Conservation (phyloP, 108 stramenopile species). For the Skeletonema costatum region DNA sequence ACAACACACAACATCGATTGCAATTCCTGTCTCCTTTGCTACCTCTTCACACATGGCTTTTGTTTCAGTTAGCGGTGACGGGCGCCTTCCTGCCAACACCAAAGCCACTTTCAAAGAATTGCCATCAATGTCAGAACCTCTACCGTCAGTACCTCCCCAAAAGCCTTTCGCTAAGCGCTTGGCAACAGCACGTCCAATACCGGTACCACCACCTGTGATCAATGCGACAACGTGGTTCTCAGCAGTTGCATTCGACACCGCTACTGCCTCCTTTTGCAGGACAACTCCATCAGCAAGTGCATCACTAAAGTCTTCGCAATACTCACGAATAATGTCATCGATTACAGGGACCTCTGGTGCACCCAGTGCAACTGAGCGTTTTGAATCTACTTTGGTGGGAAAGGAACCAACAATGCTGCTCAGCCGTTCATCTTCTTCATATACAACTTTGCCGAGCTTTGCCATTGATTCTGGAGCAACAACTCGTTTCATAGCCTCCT, state of each 20-base stretch:
- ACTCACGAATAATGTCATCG: conserved; percentile 54
- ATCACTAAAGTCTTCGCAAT: conserved; percentile 43
- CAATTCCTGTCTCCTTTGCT: conserved; percentile 10
- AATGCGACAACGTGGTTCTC: conserved; percentile 52
- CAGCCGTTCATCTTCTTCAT: conserved; percentile 52
- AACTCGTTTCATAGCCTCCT: conserved; percentile 41
- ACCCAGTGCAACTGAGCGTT: conserved; percentile 45
- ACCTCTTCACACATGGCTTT: conserved; percentile 16
- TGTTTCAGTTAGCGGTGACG: conserved; percentile 54
- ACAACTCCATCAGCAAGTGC: conserved; percentile 47
- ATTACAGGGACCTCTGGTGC: conserved; percentile 39
- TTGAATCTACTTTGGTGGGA: conserved; percentile 56
- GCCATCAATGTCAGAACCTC: conserved; percentile 20
- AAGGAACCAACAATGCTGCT: conserved; percentile 48
- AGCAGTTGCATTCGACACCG: background rate
- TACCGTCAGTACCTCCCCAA: conserved; percentile 43
- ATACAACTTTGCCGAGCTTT: conserved; percentile 42
- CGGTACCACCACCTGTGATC: conserved; percentile 72
- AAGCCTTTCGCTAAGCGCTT: conserved; percentile 49
- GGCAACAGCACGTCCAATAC: conserved; percentile 78
- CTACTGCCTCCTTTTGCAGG: background rate
- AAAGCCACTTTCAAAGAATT: conserved; percentile 32
- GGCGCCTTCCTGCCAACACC: conserved; percentile 64
- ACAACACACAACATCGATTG: conserved; percentile 29
- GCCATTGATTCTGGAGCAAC: conserved; percentile 14